Evolutionary conservation across 352 stramenopile genomes (phyloP), one percentile per base, ranked within the genome.

Genomic region (Phytopythium montanum): DNA sequence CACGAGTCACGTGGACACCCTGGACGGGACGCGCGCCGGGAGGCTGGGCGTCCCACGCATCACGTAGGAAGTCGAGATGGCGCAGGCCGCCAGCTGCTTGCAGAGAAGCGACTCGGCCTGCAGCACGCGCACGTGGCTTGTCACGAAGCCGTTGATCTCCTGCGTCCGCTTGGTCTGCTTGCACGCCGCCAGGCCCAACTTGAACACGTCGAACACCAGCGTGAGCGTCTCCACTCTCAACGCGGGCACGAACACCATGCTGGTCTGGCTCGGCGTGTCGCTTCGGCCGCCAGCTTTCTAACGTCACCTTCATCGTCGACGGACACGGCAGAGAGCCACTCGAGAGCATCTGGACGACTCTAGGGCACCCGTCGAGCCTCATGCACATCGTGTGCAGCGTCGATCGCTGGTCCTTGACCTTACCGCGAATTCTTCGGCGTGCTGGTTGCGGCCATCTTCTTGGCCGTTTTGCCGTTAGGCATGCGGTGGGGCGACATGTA

Each of bases 141-240:
- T 91, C 25, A 91, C 83, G 38, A 85, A 90, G 9, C 81, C 83
- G 48, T 93, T 77, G 26, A 93, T 56, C 10, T 79, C 67, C 29
- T 87, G 82, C 1, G 79, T 56, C 26, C 68, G 57, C 39, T 79
- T 68, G 1, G 78, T 78, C 0, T 42, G 52, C 16, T 81, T 72
- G n/a, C 68, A 77, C 10, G 76, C 74, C 12, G 65, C 66, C 31
- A 86, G 62, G 6, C 75, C 80, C 53, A 81, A 70, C 57, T 87
- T 89, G 69, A 92, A 92, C n/a, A n/a, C 69, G 14, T 75, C 59
- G 2, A 79, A 79, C 2, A 79, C 82, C 36, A 69, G 52, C 0
- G 87, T 76, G 50, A 80, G 90, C 16, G 48, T 75, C 31, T 61
- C 56, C 21, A 92, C 66, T 9, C 39, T 34, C 19, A 60, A 33